Percentiles rank a stretch among this genome's conserved stretches.
phyloP scores from a whole-genome alignment of 1,284 basidiomycete genomes.

The Irpex rosettiformis region DNA sequence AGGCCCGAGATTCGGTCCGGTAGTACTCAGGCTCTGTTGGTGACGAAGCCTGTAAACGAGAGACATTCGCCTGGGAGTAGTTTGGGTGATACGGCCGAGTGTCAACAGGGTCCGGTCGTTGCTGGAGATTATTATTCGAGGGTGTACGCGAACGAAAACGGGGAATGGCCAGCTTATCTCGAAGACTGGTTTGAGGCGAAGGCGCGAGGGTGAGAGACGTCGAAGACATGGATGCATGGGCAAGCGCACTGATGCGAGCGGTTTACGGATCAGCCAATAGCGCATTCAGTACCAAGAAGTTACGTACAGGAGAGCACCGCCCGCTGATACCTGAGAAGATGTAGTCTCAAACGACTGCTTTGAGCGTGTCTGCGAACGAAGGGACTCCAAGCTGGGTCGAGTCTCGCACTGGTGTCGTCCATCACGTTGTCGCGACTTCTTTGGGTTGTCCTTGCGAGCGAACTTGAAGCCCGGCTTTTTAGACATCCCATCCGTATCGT shows the following conservation, averaged over 20 bases:
- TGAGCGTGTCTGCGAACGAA: slow-evolving; percentile 42
- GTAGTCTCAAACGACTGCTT: slow-evolving; percentile 61
- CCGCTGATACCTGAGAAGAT: slow-evolving; percentile 44
- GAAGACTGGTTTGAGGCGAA: slow-evolving; percentile 31
- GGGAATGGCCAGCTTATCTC: slow-evolving; percentile 34
- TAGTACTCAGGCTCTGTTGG: slow-evolving; percentile 19
- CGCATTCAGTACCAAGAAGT: neutral
- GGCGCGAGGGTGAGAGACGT: slow-evolving; percentile 37
- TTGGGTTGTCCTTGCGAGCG: slow-evolving; percentile 34
- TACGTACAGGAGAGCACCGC: slow-evolving; percentile 59
- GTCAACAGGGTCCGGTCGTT: slow-evolving; percentile 17
- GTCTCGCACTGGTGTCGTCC: slow-evolving; percentile 36
- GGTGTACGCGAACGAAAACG: slow-evolving; percentile 30
- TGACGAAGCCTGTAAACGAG: slow-evolving; percentile 20
- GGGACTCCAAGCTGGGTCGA: slow-evolving; percentile 63
- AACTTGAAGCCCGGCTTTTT: slow-evolving; percentile 26
- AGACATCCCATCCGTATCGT: slow-evolving; percentile 26
- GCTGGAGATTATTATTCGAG: slow-evolving; percentile 22
- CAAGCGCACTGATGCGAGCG: slow-evolving; percentile 37
- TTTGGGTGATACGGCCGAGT: slow-evolving; percentile 16
- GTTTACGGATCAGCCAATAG: neutral
- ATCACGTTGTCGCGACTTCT: slow-evolving; percentile 41
- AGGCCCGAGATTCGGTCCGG: slow-evolving; percentile 18
- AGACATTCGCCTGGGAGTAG: slow-evolving; percentile 14
- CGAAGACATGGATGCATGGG: slow-evolving; percentile 58